Evolutionary conservation across 352 stramenopile genomes (phyloP), one percentile per base, ranked within the genome.

Genomic region (Phytophthora multivora): DNA sequence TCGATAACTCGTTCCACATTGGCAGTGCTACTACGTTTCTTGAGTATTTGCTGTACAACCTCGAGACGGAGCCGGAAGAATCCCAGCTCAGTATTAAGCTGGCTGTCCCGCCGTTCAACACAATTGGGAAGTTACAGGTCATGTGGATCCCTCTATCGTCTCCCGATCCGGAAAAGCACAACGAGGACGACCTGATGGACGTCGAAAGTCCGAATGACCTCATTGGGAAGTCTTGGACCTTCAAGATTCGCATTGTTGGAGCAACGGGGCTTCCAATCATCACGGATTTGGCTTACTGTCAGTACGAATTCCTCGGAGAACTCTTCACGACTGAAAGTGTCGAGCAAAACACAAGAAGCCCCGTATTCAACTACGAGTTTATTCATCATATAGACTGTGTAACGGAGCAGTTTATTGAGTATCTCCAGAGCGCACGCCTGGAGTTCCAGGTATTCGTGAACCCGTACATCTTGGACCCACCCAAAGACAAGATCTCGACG

Each of bases 221-320:
- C 13, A 51, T 98, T 19, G 93, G 91, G 19, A 96, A 97, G 56
- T 63, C 88, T 5, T 98, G 92, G 91, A 97, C 89, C 26, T 97
- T 96, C 63, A 91, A 84, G 59, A 66, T 97, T 46, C 72, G 85
- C 45, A 96, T 97, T 66, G 88, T 93, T 51, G 79, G 82, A 10
- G 86, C 83, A 12, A 90, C 82, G 6, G 83, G 86, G 1, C 73
- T 98, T 39, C 90, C 93, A 10, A 82, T 97, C 12, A 95, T 95
- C 49, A 96, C 90, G 2, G 86, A 95, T 56, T 66, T 95, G 42
- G 92, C 89, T 0, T 98, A 98, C 69, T 93, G 92, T 7, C 86
- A 97, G 71, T 98, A 98, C 66, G 89, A 97, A 52, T 98, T 98
- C 40, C 71, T 97, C 4, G 93, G 90, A 10, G 89, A 98, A 62